A percentile compares a stretch with the other conserved stretches of the same genome.
Conservation (phyloP, 306 rosid species). For the Citrullus mucosospermus region DNA sequence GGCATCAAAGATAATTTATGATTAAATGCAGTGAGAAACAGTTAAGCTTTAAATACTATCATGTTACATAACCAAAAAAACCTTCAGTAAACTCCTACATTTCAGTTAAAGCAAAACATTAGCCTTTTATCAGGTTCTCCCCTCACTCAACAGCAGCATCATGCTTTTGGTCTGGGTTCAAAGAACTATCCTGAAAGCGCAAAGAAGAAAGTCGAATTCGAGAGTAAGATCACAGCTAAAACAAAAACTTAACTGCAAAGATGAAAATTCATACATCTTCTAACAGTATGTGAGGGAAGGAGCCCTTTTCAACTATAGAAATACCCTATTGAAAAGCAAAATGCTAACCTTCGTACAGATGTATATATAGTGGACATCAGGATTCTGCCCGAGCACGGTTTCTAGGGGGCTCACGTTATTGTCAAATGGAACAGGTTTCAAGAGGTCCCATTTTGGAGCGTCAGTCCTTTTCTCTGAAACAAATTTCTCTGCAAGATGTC, state of each 20-base stretch:
- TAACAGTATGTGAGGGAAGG: neutral
- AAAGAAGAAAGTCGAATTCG: neutral
- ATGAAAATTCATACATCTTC: neutral
- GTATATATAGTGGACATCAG: conserved; percentile 68
- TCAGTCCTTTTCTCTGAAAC: conserved; percentile 33
- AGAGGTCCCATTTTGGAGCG: conserved; percentile 53
- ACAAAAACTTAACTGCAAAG: neutral
- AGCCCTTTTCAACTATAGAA: neutral
- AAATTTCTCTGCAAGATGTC: conserved; percentile 47
- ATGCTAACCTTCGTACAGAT: conserved; percentile 51
- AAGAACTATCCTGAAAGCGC: neutral
- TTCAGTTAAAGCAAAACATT: neutral
- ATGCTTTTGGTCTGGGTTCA: neutral
- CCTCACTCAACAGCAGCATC: neutral
- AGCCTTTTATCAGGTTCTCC: neutral
- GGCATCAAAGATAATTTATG: neutral
- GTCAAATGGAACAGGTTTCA: conserved; percentile 53
- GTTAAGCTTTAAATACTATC: neutral
- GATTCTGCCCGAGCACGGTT: conserved; percentile 46
- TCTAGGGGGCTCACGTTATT: conserved; percentile 49
- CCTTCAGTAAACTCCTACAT: neutral
- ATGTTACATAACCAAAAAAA: neutral
- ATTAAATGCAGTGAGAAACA: neutral
- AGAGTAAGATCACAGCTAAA: neutral
- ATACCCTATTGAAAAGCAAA: neutral